These are phyloP conservation scores for Ascochyta fabae DNA, from an alignment of 2,329 filamentous ascomycete genomes.

Conservation along the genomic window DNA sequence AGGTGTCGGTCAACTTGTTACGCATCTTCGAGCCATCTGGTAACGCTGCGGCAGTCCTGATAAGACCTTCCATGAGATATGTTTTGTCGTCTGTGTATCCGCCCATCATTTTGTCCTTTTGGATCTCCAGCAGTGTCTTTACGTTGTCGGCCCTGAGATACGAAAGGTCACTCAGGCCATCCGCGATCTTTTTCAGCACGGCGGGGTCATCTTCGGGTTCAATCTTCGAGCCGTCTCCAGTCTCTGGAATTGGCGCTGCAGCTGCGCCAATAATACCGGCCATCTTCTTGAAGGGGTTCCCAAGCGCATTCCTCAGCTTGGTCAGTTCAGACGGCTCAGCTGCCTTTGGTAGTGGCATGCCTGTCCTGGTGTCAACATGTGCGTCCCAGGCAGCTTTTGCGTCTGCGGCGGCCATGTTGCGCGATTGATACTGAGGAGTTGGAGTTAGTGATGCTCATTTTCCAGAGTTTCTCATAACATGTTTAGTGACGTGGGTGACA, in stretches of 20 bases:
- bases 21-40: slow-evolving; percentile 50
- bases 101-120: slow-evolving; percentile 52
- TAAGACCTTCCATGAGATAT: slow-evolving; percentile 66
- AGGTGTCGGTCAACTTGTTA: slow-evolving; percentile 51
- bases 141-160: slow-evolving; percentile 44
- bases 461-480: not conserved
- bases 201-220: slow-evolving; percentile 38
- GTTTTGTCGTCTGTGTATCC: slow-evolving; percentile 66
- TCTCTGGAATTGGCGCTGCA: slow-evolving; percentile 44
- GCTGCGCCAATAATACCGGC: slow-evolving; percentile 39
- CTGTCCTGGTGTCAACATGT: slow-evolving; percentile 44
- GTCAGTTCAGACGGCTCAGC: slow-evolving; percentile 43
- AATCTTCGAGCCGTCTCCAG: slow-evolving; percentile 54
- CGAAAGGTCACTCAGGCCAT: slow-evolving; percentile 41
- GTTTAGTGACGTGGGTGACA: not conserved
- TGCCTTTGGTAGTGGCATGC: slow-evolving; percentile 33
- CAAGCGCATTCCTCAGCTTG: slow-evolving; percentile 40
- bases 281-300: slow-evolving; percentile 36
- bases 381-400: slow-evolving; percentile 35
- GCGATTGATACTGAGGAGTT: slow-evolving; percentile 1
- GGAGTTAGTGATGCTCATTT: not conserved
- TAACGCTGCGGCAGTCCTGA: slow-evolving; percentile 55
- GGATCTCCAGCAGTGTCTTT: slow-evolving; percentile 47
- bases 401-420: slow-evolving; percentile 25
- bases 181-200: slow-evolving; percentile 45